Conservation (phyloP, 768 basidiomycete genomes). For the Boletus patriciae region DNA sequence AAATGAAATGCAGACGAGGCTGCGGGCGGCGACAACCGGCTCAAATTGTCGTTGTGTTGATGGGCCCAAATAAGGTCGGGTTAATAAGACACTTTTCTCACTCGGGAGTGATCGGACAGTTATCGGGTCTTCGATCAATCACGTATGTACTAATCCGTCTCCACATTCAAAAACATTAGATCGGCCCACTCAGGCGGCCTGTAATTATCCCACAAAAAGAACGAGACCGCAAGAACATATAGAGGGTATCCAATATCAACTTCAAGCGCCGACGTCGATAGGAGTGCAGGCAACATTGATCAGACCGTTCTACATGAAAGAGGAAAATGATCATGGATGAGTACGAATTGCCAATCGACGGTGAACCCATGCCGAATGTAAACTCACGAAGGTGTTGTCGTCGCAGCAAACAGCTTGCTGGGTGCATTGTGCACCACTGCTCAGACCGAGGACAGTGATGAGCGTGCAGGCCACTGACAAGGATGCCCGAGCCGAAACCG, state of each 20-base stretch:
- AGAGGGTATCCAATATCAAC: background rate
- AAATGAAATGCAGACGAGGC: too few relatives aligned
- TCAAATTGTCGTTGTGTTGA: too few relatives aligned
- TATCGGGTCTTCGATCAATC: too few relatives aligned
- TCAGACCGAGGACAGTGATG: background rate
- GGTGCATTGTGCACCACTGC: background rate
- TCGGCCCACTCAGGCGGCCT: too few relatives aligned
- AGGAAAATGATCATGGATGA: background rate
- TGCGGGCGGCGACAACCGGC: too few relatives aligned
- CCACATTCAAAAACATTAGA: too few relatives aligned
- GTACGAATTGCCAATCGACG: background rate
- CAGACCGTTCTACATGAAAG: background rate
- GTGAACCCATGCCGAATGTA: background rate
- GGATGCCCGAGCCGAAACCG: too few relatives aligned
- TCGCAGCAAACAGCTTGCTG: background rate
- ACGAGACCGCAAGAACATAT: background rate
- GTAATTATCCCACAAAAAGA: too few relatives aligned
- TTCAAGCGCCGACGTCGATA: background rate
- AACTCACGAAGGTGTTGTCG: background rate
- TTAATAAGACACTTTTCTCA: too few relatives aligned
- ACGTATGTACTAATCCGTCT: too few relatives aligned
- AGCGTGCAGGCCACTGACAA: background rate
- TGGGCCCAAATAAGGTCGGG: too few relatives aligned
- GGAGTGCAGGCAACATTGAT: background rate
- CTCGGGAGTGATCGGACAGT: too few relatives aligned